Evolutionary conservation across 805 yeast species (phyloP), one percentile per base, ranked within the genome.

Genomic region (Yamadazyma ubonensis): DNA sequence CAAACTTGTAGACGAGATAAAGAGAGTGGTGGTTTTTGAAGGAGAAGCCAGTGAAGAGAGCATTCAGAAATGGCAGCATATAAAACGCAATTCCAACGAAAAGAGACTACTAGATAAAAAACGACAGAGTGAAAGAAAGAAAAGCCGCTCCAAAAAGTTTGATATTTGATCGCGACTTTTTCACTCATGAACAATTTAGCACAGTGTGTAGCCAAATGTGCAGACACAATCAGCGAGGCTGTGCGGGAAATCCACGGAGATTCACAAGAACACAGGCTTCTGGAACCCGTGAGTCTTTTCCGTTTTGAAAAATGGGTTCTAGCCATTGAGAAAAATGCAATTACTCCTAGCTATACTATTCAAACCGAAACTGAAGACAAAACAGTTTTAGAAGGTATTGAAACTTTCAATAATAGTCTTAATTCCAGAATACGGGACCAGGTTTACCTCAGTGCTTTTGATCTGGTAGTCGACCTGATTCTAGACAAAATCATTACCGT

Each of bases 1-100:
- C n/a, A 83, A 83, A 54, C 66, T 86, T 9, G 61, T 76, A 3
- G 49, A 59, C 2, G 83, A 78, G 39, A 69, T 86, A 42, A 74
- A 69, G 43, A 56, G 57, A 1, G 57, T 58, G 1, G 76, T 76
- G 1, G 60, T 58, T 43, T 71, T 81, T 44, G 75, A 73, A 0
- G 62, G 59, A 1, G 85, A 78, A 36, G 59, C 69, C 1, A 65
- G 70, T 15, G 70, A 61, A 18, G 73, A 63, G 63, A 78, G 72
- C 37, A 44, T 65, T 40, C 50, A 61, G 41, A 73, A 75, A 51
- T 83, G 89, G 90, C 59, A 60, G 6, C 57, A 58, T 5, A 58
- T 67, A 8, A 55, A 54, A 9, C 57, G 52, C 29, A 61, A 49
- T 30, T 46, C 48, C 12, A 64, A 59, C 27, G 71, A 67, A 45